Percentiles rank a stretch among this genome's conserved stretches.
Conservation (phyloP, 192 early-diverging fungal genomes). For the Umbelopsis isabellina region DNA sequence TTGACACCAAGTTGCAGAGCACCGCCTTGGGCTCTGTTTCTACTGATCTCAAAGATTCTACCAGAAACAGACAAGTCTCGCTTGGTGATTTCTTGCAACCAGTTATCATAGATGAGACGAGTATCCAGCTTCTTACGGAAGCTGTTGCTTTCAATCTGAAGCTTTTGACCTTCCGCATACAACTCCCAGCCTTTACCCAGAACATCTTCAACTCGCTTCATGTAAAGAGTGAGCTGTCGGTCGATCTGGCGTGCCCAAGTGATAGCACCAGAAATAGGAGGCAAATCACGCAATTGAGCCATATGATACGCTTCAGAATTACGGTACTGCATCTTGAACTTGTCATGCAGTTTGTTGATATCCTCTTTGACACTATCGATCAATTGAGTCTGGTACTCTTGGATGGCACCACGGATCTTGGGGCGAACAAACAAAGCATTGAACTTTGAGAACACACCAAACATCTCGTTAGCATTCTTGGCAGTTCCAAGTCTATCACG, state of each 20-base stretch:
- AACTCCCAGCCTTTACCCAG: constrained; percentile 96
- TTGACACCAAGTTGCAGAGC: constrained; percentile 84
- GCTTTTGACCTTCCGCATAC: constrained; percentile 95
- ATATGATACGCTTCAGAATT: constrained; percentile 88
- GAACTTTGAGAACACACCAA: constrained; percentile 99
- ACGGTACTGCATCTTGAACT: constrained; percentile 91
- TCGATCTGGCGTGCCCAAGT: constrained; percentile 99
- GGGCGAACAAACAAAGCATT: constrained; percentile 99
- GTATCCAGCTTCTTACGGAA: constrained; percentile 97
- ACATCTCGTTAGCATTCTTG: constrained; percentile 99
- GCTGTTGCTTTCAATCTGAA: constrained; percentile 83
- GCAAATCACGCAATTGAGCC: constrained; percentile 91
- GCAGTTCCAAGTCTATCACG: constrained; percentile 94
- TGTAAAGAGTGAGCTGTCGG: constrained; percentile 91
- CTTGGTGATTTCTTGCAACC: constrained; percentile 83
- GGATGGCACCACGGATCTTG: constrained; percentile 99
- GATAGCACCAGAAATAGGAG: constrained; percentile 91
- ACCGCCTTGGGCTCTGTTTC: constrained; percentile 75
- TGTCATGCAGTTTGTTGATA: constrained; percentile 92
- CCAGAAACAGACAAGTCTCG: constrained; percentile 85
- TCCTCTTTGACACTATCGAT: constrained; percentile 99
- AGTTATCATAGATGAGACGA: constrained; percentile 85
- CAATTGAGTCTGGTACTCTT: constrained; percentile 98
- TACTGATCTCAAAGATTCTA: constrained; percentile 87
- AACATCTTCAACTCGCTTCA: constrained; percentile 98